phyloP scores from a whole-genome alignment of 192 early-diverging fungal species.

The Linnemannia schmuckeri region DNA sequence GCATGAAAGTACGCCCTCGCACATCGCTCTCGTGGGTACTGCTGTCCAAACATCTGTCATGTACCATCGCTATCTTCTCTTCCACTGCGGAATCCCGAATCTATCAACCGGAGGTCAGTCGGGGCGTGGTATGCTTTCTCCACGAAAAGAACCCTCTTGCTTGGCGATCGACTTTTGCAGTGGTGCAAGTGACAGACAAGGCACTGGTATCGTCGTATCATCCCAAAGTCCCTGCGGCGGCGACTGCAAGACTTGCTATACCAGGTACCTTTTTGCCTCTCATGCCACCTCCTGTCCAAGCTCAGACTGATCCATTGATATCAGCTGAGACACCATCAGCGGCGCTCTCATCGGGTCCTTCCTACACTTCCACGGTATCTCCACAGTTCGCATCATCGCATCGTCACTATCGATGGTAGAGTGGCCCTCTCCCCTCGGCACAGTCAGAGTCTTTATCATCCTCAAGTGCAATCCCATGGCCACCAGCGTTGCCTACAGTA shows the following conservation, averaged over 20 bases:
- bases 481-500: too few species aligned
- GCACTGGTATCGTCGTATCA: background rate
- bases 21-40: background rate
- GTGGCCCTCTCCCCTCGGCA: background rate
- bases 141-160: background rate
- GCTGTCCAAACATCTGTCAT: background rate
- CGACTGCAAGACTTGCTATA: background rate
- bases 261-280: background rate
- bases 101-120: background rate
- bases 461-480: background rate
- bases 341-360: background rate
- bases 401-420: background rate
- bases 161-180: background rate
- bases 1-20: background rate
- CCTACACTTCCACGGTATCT: background rate
- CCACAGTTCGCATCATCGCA: background rate
- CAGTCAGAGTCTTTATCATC: background rate
- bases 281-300: background rate
- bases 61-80: constrained; percentile 2
- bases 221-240: background rate
- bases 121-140: background rate
- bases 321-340: background rate
- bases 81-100: background rate
- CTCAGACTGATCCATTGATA: background rate
- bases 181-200: background rate